Conservation (phyloP, 129 eudicot species). For the Scalesia atractyloides region DNA sequence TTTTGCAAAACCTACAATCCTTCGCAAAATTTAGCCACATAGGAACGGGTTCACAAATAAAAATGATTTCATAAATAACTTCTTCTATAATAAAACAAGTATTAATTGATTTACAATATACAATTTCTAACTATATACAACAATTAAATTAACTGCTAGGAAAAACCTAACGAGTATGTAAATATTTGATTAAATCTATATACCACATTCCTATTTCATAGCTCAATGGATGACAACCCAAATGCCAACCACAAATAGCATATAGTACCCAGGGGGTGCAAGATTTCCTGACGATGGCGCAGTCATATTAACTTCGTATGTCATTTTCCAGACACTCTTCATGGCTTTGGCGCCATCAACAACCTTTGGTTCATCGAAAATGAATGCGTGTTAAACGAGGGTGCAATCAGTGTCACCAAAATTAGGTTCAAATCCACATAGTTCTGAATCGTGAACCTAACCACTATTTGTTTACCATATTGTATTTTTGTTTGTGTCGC, state of each 20-base stretch:
- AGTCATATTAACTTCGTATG: conserved; percentile 32
- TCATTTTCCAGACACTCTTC: conserved; percentile 26
- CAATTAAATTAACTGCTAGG: background rate
- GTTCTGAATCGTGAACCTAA: conserved; percentile 42
- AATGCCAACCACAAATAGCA: conserved; percentile 71
- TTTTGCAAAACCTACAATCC: too few relatives aligned
- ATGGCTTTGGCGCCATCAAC: conserved; percentile 29
- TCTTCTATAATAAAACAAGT: too few relatives aligned
- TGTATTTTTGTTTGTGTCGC: conserved; percentile 26
- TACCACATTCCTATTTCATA: background rate
- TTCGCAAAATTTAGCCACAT: too few relatives aligned
- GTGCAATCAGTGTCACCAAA: conserved; percentile 59
- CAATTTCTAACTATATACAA: background rate
- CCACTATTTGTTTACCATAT: conserved; percentile 25
- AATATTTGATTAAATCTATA: background rate
- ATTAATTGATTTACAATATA: too few relatives aligned
- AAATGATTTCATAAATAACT: too few relatives aligned
- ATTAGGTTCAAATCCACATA: conserved; percentile 22
- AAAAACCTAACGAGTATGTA: background rate
- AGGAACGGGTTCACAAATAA: too few relatives aligned
- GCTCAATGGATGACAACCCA: conserved; percentile 51
- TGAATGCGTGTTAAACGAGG: conserved; percentile 53
- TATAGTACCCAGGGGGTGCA: conserved; percentile 65
- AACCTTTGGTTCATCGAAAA: conserved; percentile 59
- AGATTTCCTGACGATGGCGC: conserved; percentile 44